Conservation (phyloP, 495 filamentous ascomycete genomes). For the Penicillium angulare region DNA sequence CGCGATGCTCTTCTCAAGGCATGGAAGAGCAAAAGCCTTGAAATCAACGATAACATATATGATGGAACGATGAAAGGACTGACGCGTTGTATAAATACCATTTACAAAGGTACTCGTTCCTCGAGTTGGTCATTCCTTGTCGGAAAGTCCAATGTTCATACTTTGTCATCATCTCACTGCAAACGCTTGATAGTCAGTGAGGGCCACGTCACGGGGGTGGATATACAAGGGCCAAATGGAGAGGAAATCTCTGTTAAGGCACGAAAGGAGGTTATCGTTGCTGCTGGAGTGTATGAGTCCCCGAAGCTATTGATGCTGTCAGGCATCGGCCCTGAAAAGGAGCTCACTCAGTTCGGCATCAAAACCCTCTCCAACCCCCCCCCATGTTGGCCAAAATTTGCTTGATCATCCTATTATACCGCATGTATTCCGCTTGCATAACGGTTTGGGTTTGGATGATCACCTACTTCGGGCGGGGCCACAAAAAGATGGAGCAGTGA, state of each 20-base stretch:
- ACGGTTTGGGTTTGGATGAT: conserved; percentile 48
- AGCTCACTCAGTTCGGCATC: conserved; percentile 47
- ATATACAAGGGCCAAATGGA: conserved; percentile 40
- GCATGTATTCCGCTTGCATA: conserved; percentile 48
- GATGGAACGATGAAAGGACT: conserved; percentile 50
- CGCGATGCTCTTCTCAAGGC: conserved; percentile 49
- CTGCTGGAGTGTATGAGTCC: conserved; percentile 56
- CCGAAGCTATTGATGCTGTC: conserved; percentile 62
- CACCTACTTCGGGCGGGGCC: conserved; percentile 40
- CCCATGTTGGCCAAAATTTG: conserved; percentile 60
- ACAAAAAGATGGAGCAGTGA: conserved; percentile 23
- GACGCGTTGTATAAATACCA: conserved; percentile 46
- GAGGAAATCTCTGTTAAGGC: conserved; percentile 9
- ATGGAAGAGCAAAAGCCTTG: conserved; percentile 36
- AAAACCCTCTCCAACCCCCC: conserved; percentile 46
- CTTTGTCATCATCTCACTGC: conserved; percentile 40
- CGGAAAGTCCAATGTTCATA: conserved; percentile 49
- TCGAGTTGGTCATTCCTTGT: conserved; percentile 44
- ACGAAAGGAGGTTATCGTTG: conserved; percentile 54
- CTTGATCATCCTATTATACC: conserved; percentile 53
- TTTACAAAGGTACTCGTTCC: conserved; percentile 53
- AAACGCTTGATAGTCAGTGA: conserved; percentile 49
- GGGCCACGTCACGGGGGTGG: conserved; percentile 24
- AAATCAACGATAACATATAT: conserved; percentile 19
- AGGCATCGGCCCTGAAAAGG: conserved; percentile 52